phyloP scores from a whole-genome alignment of 306 rosid species.

The Citrullus colocynthis region DNA sequence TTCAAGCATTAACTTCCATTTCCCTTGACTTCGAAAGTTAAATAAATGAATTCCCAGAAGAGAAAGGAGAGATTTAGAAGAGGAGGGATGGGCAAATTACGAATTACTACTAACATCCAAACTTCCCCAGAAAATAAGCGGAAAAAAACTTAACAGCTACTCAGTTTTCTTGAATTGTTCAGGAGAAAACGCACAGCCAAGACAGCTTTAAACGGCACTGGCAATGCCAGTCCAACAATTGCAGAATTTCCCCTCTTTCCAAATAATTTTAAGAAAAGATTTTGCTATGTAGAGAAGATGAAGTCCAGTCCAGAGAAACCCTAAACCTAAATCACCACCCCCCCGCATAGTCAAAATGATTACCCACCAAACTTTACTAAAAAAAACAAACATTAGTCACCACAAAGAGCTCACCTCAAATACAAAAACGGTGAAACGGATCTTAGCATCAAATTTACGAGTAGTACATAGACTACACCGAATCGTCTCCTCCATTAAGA shows the following conservation, averaged over 20 bases:
- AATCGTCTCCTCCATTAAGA: conserved; percentile 53
- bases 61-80: neutral
- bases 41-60: neutral
- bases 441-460: conserved; percentile 36
- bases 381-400: neutral
- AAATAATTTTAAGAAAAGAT: neutral
- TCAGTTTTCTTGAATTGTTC: neutral
- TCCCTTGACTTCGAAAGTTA: neutral
- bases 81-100: neutral
- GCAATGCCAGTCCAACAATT: neutral
- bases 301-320: conserved; percentile 13
- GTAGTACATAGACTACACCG: conserved; percentile 32
- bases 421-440: conserved; percentile 29
- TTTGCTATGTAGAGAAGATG: neutral
- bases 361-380: neutral
- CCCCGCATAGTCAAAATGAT: neutral
- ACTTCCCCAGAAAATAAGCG: neutral
- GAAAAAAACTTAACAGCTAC: conserved; percentile 9
- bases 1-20: neutral
- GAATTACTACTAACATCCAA: neutral
- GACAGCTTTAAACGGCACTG: conserved; percentile 1
- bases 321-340: conserved; percentile 20
- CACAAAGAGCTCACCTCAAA: conserved; percentile 45
- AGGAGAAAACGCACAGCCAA: neutral
- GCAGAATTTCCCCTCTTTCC: conserved; percentile 6